Evolutionary conservation across 2,329 filamentous ascomycete genomes (phyloP).

Genomic region (Xylaria sp.): DNA sequence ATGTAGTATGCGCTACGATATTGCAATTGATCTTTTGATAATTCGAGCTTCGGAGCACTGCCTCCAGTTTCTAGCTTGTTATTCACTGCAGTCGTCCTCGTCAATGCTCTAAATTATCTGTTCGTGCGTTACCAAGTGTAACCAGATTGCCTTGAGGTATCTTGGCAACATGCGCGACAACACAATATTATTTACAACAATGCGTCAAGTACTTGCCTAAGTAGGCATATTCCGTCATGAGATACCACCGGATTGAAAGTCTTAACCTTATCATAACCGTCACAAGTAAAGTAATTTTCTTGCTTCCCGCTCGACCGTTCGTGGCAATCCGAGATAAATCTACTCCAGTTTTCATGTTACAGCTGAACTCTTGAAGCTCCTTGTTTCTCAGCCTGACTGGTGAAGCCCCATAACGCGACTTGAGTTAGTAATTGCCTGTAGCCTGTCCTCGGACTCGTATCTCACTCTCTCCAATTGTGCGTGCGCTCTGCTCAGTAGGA

Average conservation of each 20-base stretch:
- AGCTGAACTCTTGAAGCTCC: background rate
- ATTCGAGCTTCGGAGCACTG: too few species aligned
- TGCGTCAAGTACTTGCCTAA: background rate
- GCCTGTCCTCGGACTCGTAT: slow-evolving; percentile 2
- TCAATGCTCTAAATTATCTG: background rate
- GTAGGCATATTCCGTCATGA: background rate
- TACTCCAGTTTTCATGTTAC: background rate
- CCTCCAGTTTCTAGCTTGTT: background rate
- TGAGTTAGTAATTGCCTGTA: background rate
- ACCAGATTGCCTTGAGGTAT: too few species aligned
- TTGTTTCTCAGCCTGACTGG: background rate
- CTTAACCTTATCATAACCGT: background rate
- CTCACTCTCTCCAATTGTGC: background rate
- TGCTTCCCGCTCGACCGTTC: background rate
- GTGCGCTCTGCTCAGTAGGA: slow-evolving; percentile 3
- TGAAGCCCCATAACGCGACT: background rate
- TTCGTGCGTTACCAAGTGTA: background rate
- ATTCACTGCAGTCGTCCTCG: background rate
- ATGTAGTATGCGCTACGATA: background rate
- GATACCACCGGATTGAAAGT: background rate
- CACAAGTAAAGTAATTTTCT: background rate
- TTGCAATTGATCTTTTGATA: background rate
- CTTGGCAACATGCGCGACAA: background rate
- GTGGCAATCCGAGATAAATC: background rate
- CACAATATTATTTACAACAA: background rate